These are phyloP conservation scores for Ampelomyces quisqualis DNA, from an alignment of 2,329 filamentous ascomycete genomes.

Conservation along the genomic window DNA sequence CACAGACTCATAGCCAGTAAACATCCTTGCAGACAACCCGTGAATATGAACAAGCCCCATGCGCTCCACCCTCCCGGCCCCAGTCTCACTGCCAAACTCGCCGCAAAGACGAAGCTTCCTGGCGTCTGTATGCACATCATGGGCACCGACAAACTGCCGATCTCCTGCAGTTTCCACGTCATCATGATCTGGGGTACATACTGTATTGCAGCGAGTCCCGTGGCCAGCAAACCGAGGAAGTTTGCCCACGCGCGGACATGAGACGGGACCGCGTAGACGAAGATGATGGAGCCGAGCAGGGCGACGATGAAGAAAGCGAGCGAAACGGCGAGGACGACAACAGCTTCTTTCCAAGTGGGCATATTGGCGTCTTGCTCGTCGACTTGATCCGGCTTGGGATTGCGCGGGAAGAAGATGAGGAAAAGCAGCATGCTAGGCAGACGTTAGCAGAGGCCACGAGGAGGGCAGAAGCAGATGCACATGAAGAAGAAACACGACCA, in stretches of 20 bases:
- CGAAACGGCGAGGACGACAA: slow-evolving; percentile 71
- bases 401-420: slow-evolving; percentile 76
- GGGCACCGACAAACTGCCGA: slow-evolving; percentile 87
- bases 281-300: slow-evolving; percentile 62
- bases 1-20: slow-evolving; percentile 77
- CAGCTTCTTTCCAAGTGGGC: slow-evolving; percentile 71
- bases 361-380: slow-evolving; percentile 33
- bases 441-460: slow-evolving; percentile 11
- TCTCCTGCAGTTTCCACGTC: slow-evolving; percentile 79
- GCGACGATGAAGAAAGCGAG: slow-evolving; percentile 74
- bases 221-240: slow-evolving; percentile 75
- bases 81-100: slow-evolving; percentile 75
- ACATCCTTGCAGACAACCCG: slow-evolving; percentile 79
- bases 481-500: slow-evolving; percentile 91
- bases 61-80: slow-evolving; percentile 89
- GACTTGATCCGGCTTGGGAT: slow-evolving; percentile 23
- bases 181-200: slow-evolving; percentile 95
- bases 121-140: slow-evolving; percentile 99
- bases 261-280: slow-evolving; percentile 64
- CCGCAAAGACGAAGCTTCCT: slow-evolving; percentile 85
- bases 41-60: slow-evolving; percentile 89
- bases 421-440: slow-evolving; percentile 78
- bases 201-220: slow-evolving; percentile 78
- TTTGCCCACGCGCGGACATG: slow-evolving; percentile 80
- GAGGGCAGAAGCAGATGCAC: slow-evolving; percentile 50